Base-by-base conservation (phyloP, 768 basidiomycete genomes). In the Termitomyces bulborhizus region DNA sequence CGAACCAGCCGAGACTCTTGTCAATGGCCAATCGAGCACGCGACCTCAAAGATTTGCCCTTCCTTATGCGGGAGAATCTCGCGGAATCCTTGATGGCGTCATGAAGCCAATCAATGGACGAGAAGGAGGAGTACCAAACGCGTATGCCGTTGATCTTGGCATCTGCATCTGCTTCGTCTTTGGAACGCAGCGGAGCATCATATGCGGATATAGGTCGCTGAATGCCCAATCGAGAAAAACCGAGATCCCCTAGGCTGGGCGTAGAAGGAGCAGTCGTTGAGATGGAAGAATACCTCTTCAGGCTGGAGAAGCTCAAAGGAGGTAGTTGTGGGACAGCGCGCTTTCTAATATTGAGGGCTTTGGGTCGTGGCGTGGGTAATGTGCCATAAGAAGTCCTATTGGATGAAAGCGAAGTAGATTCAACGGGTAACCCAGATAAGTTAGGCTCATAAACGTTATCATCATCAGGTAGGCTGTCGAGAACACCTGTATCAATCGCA, bases 51-150 rank as follows among this genome's bases (percentile, higher is more conserved):
- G 93, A 90, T 62, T 82, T 85, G 54, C 84, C 80, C 47, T 73
- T 79, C 57, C 91, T 77, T 16, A 96, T 76, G 48, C 82, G 79
- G 34, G 86, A 81, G 60, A 88, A 86, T 29, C 94, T 88, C 7
- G 82, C 81, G 0, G 93, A 92, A 65, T 96, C 93, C 69, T 97
- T 95, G 74, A 98, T 92, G 40, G 91, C 82, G 72, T 98, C 96
- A 63, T 98, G 96, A 52, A 98, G 75, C 96, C 95, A 98, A 69
- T 98, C 94, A 54, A 96, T 88, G 18, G 90, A 93, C 0, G 90
- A 85, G 72, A 86, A 96, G 3, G 89, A 90, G 11, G 88, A 85
- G 68, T 93, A 93, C 91, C 87, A 90, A 34, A 93, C 90, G 27
- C 92, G 86, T 54, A 92, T 85, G 36, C 94, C 94, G 61, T 96